Conservation (phyloP, 257 asterid species). For the Striga asiatica region DNA sequence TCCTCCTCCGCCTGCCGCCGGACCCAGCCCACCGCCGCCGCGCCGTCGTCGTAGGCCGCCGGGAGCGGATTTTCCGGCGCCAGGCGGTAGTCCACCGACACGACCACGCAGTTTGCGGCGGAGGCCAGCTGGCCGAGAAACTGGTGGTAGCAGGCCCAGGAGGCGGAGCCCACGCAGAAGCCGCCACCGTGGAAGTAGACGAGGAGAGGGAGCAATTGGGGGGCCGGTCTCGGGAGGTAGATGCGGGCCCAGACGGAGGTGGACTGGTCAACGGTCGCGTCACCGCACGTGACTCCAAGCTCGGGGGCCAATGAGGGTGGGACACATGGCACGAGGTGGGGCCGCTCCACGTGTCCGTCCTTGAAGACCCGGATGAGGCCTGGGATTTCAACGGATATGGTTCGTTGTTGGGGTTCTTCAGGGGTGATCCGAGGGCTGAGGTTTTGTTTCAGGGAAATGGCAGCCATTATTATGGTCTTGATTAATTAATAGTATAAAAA, state of each 20-base stretch:
- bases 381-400: conserved; percentile 44
- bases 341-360: conserved; percentile 74
- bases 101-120: conserved; percentile 34
- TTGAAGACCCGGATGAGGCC: conserved; percentile 57
- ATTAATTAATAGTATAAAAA: too few species aligned
- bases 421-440: neutral
- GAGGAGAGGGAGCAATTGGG: conserved; percentile 40
- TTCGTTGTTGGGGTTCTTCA: conserved; percentile 1
- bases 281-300: conserved; percentile 39
- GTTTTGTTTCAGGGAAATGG: neutral
- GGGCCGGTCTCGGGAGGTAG: conserved; percentile 40
- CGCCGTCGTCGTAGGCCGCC: conserved; percentile 75
- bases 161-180: conserved; percentile 75
- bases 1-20: conserved; percentile 26
- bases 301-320: conserved; percentile 30
- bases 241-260: conserved; percentile 66
- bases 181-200: conserved; percentile 88
- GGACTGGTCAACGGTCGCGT: conserved; percentile 42
- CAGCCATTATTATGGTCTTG: conserved; percentile 13
- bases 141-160: conserved; percentile 78
- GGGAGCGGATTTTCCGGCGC: conserved; percentile 93
- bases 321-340: conserved; percentile 47
- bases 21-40: conserved; percentile 40
- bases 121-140: conserved; percentile 50
- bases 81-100: conserved; percentile 58